phyloP scores from a whole-genome alignment of 306 rosid genomes.

The Vigna trinervia region DNA sequence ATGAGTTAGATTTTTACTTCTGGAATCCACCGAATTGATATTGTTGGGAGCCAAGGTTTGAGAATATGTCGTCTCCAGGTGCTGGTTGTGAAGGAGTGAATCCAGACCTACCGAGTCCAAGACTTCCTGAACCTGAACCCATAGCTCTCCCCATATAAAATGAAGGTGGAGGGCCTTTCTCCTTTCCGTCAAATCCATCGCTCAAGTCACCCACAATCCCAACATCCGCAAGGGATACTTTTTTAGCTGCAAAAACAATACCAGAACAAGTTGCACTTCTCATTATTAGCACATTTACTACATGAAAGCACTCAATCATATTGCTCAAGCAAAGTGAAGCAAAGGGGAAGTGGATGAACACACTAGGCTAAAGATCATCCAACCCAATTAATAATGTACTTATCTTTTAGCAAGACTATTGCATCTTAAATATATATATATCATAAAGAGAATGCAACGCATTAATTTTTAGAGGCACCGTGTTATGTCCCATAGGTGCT shows the following conservation, averaged over 20 bases:
- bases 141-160: conserved; percentile 93
- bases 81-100: conserved; percentile 63
- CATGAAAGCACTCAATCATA: conserved; percentile 1
- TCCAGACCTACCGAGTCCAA: conserved; percentile 81
- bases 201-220: conserved; percentile 86
- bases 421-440: conserved; percentile 8
- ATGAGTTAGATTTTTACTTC: conserved; percentile 56
- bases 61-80: conserved; percentile 70
- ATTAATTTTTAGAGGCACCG: background rate
- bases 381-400: background rate
- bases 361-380: conserved; percentile 18
- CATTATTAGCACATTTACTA: background rate
- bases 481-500: conserved; percentile 14
- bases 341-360: conserved; percentile 17
- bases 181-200: conserved; percentile 79
- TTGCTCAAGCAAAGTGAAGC: background rate
- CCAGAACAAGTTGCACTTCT: background rate
- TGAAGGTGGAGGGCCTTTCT: conserved; percentile 72
- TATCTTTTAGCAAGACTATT: conserved; percentile 1
- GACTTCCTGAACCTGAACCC: conserved; percentile 86
- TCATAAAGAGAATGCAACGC: conserved; percentile 20
- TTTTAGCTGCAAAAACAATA: conserved; percentile 75
- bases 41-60: conserved; percentile 65
- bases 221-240: conserved; percentile 74
- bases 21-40: conserved; percentile 84